phyloP scores from a whole-genome alignment of 441 rosid genomes.

The Metrosideros polymorpha region DNA sequence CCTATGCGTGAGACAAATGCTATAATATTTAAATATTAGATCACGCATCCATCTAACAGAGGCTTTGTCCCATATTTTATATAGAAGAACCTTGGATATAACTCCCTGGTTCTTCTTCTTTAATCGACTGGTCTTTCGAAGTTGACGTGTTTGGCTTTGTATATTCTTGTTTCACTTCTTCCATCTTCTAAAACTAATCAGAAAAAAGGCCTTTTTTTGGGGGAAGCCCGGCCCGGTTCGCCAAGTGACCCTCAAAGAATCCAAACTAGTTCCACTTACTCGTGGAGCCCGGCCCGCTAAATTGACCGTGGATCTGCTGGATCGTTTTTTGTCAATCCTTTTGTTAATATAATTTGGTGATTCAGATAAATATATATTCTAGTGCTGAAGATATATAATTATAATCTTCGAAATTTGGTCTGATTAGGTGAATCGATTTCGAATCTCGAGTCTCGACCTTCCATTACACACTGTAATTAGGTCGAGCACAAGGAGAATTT shows the following conservation, averaged over 20 bases:
- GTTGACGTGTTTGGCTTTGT: neutral
- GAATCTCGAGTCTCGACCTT: too few species aligned
- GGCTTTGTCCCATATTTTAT: neutral
- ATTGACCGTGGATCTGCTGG: neutral
- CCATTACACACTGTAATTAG: too few species aligned
- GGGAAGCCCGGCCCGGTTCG: neutral
- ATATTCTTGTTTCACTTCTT: neutral
- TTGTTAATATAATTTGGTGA: neutral
- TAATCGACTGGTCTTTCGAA: neutral
- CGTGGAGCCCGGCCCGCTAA: neutral
- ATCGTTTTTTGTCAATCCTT: neutral
- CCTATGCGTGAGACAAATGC: too few species aligned
- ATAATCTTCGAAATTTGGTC: neutral
- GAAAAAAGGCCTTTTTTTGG: neutral
- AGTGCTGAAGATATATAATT: neutral
- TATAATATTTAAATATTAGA: too few species aligned
- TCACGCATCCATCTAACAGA: too few species aligned
- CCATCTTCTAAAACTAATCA: neutral
- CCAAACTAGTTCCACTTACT: neutral
- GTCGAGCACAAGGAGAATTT: too few species aligned
- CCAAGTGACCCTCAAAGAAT: neutral
- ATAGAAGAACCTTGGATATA: neutral
- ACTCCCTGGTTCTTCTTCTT: neutral
- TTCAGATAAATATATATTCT: neutral
- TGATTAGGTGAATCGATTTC: neutral